These are phyloP conservation scores for Aspergillus sp. DNA, from an alignment of 2,329 filamentous ascomycete species.

Conservation along the genomic window DNA sequence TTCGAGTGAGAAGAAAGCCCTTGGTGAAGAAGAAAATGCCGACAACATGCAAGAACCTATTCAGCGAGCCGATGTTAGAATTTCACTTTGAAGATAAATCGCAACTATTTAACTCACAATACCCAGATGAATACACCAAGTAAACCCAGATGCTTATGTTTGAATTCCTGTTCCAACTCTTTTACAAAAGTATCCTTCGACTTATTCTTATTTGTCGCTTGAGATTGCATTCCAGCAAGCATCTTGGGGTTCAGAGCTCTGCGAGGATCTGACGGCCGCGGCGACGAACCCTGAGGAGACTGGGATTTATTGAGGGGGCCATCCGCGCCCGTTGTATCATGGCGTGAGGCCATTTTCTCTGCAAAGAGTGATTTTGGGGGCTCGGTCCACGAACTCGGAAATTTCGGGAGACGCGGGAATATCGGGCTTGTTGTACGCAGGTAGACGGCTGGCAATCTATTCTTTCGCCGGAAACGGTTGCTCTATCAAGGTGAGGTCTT, in stretches of 20 bases:
- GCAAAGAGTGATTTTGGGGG: neutral
- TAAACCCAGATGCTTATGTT: slow-evolving; percentile 37
- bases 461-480: neutral
- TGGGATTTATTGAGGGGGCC: slow-evolving; percentile 1
- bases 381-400: slow-evolving; percentile 8
- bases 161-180: slow-evolving; percentile 39
- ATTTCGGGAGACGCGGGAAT: neutral
- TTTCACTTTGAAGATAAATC: slow-evolving; percentile 3
- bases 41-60: slow-evolving; percentile 68
- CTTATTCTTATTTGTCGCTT: slow-evolving; percentile 24
- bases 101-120: slow-evolving; percentile 31
- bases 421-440: neutral
- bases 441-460: neutral
- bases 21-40: slow-evolving; percentile 92
- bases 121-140: slow-evolving; percentile 42
- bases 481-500: neutral
- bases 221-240: slow-evolving; percentile 13
- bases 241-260: slow-evolving; percentile 11
- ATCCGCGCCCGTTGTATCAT: slow-evolving; percentile 9
- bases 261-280: slow-evolving; percentile 13
- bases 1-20: slow-evolving; percentile 86
- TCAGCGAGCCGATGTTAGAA: neutral
- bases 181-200: slow-evolving; percentile 28
- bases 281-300: slow-evolving; percentile 7
- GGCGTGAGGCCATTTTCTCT: slow-evolving; percentile 5